These are phyloP conservation scores for Sarocladium kiliense DNA, from an alignment of 2,329 filamentous ascomycete genomes.

Conservation along the genomic window DNA sequence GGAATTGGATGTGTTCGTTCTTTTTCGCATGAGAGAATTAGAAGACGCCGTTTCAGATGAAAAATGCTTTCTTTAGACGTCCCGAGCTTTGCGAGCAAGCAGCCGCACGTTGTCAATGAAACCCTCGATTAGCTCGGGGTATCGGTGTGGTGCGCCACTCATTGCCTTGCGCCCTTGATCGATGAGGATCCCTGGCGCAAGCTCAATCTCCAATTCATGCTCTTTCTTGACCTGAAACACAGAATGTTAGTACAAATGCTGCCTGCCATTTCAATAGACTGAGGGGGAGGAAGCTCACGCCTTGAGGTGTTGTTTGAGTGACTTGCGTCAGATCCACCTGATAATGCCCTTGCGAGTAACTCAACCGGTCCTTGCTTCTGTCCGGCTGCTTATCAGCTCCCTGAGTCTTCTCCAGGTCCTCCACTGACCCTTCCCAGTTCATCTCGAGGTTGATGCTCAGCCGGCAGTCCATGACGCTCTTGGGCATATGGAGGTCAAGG, in stretches of 20 bases:
- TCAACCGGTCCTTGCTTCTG: constrained; percentile 83
- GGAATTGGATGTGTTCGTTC: not conserved
- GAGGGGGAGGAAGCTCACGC: constrained; percentile 25
- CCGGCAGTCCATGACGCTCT: constrained; percentile 77
- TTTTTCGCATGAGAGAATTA: no score
- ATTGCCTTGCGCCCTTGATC: constrained; percentile 58
- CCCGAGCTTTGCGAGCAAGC: constrained; percentile 39
- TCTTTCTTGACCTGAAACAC: constrained; percentile 45
- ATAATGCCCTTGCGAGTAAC: constrained; percentile 82
- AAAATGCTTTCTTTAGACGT: not conserved
- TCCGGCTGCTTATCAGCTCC: constrained; percentile 44
- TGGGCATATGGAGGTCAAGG: constrained; percentile 79
- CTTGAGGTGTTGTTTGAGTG: constrained; percentile 34
- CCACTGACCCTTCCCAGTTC: constrained; percentile 67
- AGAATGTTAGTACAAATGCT: not conserved
- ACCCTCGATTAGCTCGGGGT: constrained; percentile 63
- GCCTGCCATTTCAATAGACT: not conserved
- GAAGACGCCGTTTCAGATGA: no score
- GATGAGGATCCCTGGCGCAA: constrained; percentile 58
- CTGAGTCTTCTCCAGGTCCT: constrained; percentile 43
- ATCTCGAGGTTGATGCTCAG: constrained; percentile 95
- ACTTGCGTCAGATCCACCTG: constrained; percentile 94
- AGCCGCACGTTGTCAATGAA: constrained; percentile 69
- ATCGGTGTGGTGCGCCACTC: constrained; percentile 50
- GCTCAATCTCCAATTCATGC: constrained; percentile 77